A percentile compares a stretch with the other conserved stretches of the same genome.
Conservation (phyloP, 805 yeast species). For the Ogataea siamensis region DNA sequence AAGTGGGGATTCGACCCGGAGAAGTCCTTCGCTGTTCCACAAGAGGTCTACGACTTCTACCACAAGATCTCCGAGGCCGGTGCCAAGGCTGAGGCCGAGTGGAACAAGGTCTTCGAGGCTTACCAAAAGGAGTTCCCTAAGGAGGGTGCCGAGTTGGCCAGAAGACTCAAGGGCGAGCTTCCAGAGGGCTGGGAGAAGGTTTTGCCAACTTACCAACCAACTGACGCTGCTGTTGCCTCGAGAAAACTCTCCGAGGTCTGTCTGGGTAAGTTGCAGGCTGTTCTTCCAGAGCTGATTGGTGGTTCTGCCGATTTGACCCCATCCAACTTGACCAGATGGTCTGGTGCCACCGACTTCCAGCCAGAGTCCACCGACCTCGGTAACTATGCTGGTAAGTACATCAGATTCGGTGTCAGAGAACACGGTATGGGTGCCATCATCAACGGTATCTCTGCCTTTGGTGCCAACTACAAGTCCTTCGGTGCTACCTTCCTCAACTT, state of each 20-base stretch:
- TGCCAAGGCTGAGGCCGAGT: conserved; percentile 65
- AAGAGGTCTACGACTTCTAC: conserved; percentile 76
- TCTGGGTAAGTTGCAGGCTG: conserved; percentile 57
- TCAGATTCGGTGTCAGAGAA: conserved; percentile 98
- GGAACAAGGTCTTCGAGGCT: conserved; percentile 63
- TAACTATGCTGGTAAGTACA: conserved; percentile 85
- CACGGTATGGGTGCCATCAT: conserved; percentile 98
- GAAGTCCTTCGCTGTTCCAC: conserved; percentile 73
- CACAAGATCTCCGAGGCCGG: conserved; percentile 57
- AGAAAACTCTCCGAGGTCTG: conserved; percentile 90
- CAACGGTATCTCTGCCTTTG: conserved; percentile 94
- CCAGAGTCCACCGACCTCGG: conserved; percentile 79
- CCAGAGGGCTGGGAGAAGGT: conserved; percentile 78
- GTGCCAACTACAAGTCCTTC: conserved; percentile 81
- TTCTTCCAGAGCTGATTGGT: conserved; percentile 86
- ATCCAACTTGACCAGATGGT: conserved; percentile 90
- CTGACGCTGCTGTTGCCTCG: conserved; percentile 83
- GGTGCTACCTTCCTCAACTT: conserved; percentile 99
- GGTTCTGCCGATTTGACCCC: conserved; percentile 99
- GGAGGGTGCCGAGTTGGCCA: conserved; percentile 70
- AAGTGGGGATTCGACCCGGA: conserved; percentile 87
- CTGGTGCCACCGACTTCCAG: conserved; percentile 87
- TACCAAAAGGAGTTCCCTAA: conserved; percentile 73
- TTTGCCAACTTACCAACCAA: conserved; percentile 76
- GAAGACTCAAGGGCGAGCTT: conserved; percentile 75